Evolutionary conservation across 306 rosid genomes (phyloP), one percentile per base, ranked within the genome.

Genomic region (Ormosia semicastrata): DNA sequence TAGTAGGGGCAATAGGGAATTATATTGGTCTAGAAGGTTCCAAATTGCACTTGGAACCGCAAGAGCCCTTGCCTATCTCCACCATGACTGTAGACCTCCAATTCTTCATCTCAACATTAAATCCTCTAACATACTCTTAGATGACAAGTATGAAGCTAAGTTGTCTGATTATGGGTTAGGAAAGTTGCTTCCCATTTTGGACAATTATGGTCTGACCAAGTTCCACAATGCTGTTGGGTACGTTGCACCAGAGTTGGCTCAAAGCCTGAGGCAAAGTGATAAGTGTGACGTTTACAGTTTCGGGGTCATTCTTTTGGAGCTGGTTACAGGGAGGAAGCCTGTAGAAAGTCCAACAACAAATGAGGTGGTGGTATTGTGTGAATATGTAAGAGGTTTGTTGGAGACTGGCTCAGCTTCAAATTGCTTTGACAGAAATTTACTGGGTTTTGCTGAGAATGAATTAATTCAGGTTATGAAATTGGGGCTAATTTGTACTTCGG

Each of bases 231-330:
- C 88, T 0, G 97, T 96, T 7, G 99, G 99, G 14, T 96, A 96
- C 52, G 98, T 96, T 54, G 99, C 99, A 7, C 99, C 98, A 4
- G 99, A 96, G 88, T 86, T 96, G 77, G 94, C 98, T 75, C 98
- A 96, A 71, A 87, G 98, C 78, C 81, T 86, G 85, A 93, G 97
- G 79, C 88, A 87, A 52, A 96, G 97, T 77, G 98, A 96, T 77
- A 96, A 96, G 76, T 96, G 99, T 70, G 98, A 96, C 67, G 97
- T 96, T 43, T 93, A 96, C 64, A 92, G 99, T 89, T 96, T 87
- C 9, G 99, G 99, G 39, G 92, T 96, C 33, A 89, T 96, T 89
- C 98, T 96, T 69, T 81, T 96, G 86, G 99, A 96, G 91, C 85
- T 93, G 81, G 97, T 93, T 54, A 93, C 97, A 5, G 99, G 99